Conservation (phyloP, 2,329 filamentous ascomycete genomes). For the Fusarium citri region DNA sequence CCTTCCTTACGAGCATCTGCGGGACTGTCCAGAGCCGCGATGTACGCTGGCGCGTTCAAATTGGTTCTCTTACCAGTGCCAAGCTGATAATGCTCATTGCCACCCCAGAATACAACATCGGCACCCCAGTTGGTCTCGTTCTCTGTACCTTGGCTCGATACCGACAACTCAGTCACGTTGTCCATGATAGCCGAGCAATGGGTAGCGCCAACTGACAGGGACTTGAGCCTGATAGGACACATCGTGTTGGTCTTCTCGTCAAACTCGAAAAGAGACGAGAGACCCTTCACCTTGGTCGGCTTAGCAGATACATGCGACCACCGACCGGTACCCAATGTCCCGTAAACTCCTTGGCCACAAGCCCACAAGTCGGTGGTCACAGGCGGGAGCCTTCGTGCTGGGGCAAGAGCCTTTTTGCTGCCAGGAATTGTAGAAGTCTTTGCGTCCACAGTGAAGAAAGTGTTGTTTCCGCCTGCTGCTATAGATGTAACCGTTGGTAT, state of each 20-base stretch:
- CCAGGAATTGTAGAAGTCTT: slow-evolving; percentile 56
- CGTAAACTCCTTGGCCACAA: slow-evolving; percentile 86
- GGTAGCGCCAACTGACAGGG: slow-evolving; percentile 79
- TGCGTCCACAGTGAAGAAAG: slow-evolving; percentile 88
- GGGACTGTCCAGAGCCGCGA: slow-evolving; percentile 76
- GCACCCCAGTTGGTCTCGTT: slow-evolving; percentile 89
- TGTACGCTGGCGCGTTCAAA: slow-evolving; percentile 78
- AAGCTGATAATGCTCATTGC: slow-evolving; percentile 93
- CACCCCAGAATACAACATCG: slow-evolving; percentile 93
- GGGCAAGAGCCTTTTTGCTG: slow-evolving; percentile 40
- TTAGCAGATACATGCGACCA: slow-evolving; percentile 88
- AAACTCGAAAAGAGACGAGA: slow-evolving; percentile 89
- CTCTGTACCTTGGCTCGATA: slow-evolving; percentile 61
- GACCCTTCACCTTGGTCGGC: slow-evolving; percentile 82
- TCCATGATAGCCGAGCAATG: slow-evolving; percentile 87
- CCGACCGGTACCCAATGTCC: slow-evolving; percentile 83
- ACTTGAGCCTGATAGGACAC: slow-evolving; percentile 80
- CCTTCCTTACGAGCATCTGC: slow-evolving; percentile 71
- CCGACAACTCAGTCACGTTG: slow-evolving; percentile 77
- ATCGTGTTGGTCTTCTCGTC: slow-evolving; percentile 77
- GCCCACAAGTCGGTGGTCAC: slow-evolving; percentile 77
- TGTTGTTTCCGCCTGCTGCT: slow-evolving; percentile 87
- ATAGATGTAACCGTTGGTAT: slow-evolving; percentile 78
- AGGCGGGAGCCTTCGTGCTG: slow-evolving; percentile 50
- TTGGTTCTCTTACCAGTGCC: slow-evolving; percentile 93